phyloP scores from a whole-genome alignment of 352 stramenopile genomes.

The Globisporangium carolinianum region DNA sequence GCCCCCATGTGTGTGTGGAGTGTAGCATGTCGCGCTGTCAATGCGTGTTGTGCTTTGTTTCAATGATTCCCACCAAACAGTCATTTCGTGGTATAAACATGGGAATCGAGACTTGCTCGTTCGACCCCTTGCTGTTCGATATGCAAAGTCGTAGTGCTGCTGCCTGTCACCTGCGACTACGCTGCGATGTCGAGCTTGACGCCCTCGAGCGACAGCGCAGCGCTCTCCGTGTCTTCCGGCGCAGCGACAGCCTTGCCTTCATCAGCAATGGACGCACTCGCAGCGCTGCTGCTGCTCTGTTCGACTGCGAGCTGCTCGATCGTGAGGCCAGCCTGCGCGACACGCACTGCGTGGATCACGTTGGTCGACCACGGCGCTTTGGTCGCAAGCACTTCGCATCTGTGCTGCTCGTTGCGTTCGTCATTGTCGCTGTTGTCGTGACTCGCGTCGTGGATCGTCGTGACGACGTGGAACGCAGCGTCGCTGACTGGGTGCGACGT shows the following conservation, averaged over 20 bases:
- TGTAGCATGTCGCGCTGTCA: too few species aligned
- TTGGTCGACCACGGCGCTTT: constrained; percentile 24
- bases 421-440: constrained; percentile 23
- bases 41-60: too few species aligned
- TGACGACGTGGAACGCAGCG: constrained; percentile 31
- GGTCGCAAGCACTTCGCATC: constrained; percentile 50
- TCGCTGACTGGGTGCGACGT: constrained; percentile 22
- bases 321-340: constrained; percentile 35
- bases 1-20: too few species aligned
- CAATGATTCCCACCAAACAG: too few species aligned
- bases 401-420: constrained; percentile 19
- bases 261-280: background rate
- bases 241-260: constrained; percentile 8
- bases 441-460: constrained; percentile 3
- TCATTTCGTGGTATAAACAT: too few species aligned
- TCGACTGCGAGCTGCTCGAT: constrained; percentile 22
- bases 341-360: constrained; percentile 31
- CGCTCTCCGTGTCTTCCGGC: constrained; percentile 22
- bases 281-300: background rate
- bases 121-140: too few species aligned
- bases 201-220: constrained; percentile 24
- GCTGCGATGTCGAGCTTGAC: constrained; percentile 24
- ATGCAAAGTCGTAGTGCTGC: too few species aligned
- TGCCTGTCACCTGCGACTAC: background rate
- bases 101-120: too few species aligned